Base-by-base conservation (phyloP, 352 stramenopile genomes). In the Pythium pyrilobum region DNA sequence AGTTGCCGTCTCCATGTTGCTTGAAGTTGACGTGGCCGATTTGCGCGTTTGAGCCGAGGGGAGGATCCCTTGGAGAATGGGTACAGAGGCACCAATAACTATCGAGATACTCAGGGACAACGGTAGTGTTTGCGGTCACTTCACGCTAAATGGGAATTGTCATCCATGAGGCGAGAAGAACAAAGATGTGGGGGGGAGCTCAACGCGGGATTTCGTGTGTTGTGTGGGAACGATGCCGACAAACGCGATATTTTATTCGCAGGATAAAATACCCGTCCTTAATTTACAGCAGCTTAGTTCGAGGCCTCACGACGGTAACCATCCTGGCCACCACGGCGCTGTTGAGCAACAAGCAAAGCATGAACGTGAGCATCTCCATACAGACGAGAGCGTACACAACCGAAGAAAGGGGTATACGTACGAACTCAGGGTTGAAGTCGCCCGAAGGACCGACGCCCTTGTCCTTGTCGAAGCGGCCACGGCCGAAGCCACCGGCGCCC, bases 391-490 rank as follows among this genome's bases (percentile, higher is more conserved):
- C 27, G 4, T 2, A n/a, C 23, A 18, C 58, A 1, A 38, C 5
- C 1, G 25, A 20, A 29, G 2, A 24, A 21, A 16, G n/a, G 31
- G 58, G 36, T 46, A 32, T 16, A 85, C 74, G 62, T 85, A 85
- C 74, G 77, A 92, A 95, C 62, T 95, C 84, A 50, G 84, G 84
- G 77, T 87, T 86, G 70, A 95, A 95, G 66, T 95, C 84, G 62
- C 81, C 84, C 60, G 84, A 91, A 33, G 84, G 84, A 51, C 84
- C 84, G 56, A 95, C 75, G 67, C 80, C 77, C 81, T 95, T 95
- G 63, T 95, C 84, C 80, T 92, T 92, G 78, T 89, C 80, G 72
- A 90, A 89, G 66, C 80, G 80, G 51, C 80, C 82, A 74, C 83
- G 83, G 71, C 84, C 84, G 59, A 89, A 92, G 55, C 81, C 83